A percentile compares a stretch with the other conserved stretches of the same genome.
These are phyloP conservation scores for Komagataella mondaviorum DNA, from an alignment of 805 yeast genomes.

Conservation along the genomic window DNA sequence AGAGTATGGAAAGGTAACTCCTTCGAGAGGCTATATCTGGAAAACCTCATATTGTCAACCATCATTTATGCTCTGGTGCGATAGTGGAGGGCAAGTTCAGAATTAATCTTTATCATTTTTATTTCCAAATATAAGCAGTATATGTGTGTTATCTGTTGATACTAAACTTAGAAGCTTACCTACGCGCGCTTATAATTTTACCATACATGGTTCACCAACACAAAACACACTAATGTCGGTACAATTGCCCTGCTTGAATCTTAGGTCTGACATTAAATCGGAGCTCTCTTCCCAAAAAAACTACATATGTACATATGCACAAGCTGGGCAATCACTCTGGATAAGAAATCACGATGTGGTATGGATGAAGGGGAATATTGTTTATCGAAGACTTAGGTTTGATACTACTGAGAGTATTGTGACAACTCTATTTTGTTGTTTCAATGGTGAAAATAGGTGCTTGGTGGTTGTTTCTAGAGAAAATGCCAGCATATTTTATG, in stretches of 20 bases:
- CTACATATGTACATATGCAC: conserved; percentile 4
- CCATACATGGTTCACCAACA: not conserved
- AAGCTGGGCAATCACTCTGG: conserved; percentile 10
- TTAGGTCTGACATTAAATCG: not conserved
- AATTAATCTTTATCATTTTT: too few species aligned
- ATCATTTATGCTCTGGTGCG: too few species aligned
- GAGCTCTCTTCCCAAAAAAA: not conserved
- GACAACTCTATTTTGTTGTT: conserved; percentile 48
- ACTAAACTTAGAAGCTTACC: too few species aligned
- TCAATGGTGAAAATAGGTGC: conserved; percentile 22
- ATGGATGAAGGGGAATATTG: conserved; percentile 35
- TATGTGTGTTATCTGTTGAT: not conserved
- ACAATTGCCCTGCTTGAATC: not conserved
- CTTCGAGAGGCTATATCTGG: too few species aligned
- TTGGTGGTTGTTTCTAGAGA: conserved; percentile 51
- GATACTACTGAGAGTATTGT: conserved; percentile 29
- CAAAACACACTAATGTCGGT: not conserved
- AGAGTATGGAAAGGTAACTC: too few species aligned
- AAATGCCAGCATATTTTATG: conserved; percentile 47
- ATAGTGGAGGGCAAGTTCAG: too few species aligned
- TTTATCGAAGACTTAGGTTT: conserved; percentile 34
- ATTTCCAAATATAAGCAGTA: not conserved
- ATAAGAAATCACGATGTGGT: conserved; percentile 22
- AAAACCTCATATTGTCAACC: too few species aligned
- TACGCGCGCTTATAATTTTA: not conserved